Conservation (phyloP, 192 early-diverging fungal genomes). For the Cladochytrium replicatum region DNA sequence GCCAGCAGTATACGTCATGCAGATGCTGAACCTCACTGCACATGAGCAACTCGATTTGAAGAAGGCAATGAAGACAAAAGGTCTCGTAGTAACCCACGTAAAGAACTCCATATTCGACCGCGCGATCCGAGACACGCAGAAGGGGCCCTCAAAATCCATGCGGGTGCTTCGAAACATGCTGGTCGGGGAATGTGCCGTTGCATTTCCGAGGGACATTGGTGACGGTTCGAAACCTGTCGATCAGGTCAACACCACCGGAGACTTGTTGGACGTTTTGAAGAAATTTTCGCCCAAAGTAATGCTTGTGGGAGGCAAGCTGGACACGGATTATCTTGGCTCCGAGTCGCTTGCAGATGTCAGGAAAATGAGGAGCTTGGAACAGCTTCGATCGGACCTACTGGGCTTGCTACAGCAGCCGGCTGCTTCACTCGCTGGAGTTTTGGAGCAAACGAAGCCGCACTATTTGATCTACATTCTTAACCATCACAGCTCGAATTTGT, state of each 20-base stretch:
- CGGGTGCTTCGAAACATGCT: constrained; percentile 4
- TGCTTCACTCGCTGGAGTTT: constrained; percentile 4
- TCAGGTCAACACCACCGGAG: constrained; percentile 6
- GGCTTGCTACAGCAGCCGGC: constrained; percentile 16
- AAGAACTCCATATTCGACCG: constrained; percentile 13
- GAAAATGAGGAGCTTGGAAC: constrained; percentile 7
- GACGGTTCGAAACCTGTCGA: constrained; percentile 15
- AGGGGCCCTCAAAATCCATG: not conserved
- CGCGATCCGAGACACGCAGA: not conserved
- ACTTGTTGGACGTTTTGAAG: constrained; percentile 10
- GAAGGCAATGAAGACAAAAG: constrained; percentile 10
- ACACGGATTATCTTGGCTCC: constrained; percentile 6
- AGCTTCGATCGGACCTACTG: constrained; percentile 16
- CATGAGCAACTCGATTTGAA: constrained; percentile 11
- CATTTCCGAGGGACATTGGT: not conserved
- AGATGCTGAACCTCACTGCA: constrained; percentile 17
- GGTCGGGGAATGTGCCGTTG: constrained; percentile 10
- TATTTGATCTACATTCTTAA: too few species aligned
- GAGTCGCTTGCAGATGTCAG: constrained; percentile 13
- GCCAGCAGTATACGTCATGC: constrained; percentile 18
- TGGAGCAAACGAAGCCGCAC: constrained; percentile 10
- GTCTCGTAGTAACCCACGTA: constrained; percentile 11
- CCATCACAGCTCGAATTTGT: too few species aligned
- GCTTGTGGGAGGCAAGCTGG: constrained; percentile 24
- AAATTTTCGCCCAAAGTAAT: constrained; percentile 11